A percentile compares a stretch with the other conserved stretches of the same genome.
Conservation (phyloP, 345 rosid genomes). For the Stellera chamaejasme region DNA sequence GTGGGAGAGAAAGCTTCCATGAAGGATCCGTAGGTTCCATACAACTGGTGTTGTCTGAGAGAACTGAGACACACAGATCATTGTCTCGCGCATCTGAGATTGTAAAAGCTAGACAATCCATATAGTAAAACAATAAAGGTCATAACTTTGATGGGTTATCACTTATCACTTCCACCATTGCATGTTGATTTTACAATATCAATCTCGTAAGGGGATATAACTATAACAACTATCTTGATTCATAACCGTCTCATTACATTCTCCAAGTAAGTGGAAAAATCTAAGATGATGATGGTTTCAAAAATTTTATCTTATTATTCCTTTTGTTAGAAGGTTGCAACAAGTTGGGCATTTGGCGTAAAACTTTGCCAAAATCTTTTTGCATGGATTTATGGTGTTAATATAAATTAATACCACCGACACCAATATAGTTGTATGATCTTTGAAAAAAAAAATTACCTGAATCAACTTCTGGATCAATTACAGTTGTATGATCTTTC, state of each 20-base stretch:
- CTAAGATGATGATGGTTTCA: no score
- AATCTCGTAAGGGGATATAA: background rate
- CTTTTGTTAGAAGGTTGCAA: no score
- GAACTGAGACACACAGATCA: conserved; percentile 34
- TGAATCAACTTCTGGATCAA: conserved; percentile 54
- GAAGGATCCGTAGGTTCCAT: conserved; percentile 62
- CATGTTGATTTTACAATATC: background rate
- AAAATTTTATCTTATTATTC: no score
- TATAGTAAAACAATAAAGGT: background rate
- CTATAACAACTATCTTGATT: background rate
- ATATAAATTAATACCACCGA: background rate
- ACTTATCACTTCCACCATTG: background rate
- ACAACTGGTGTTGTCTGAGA: conserved; percentile 28
- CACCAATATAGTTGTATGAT: conserved; percentile 1
- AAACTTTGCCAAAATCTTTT: background rate
- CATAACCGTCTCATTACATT: background rate
- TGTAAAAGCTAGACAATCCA: background rate
- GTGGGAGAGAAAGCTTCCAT: conserved; percentile 75
- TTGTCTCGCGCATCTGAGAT: conserved; percentile 1
- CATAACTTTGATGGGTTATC: background rate
- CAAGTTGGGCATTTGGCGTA: no score
- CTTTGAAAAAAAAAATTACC: conserved; percentile 23
- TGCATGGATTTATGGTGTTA: background rate
- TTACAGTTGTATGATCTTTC: conserved; percentile 37
- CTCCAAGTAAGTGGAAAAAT: no score